These are phyloP conservation scores for Thermomyces lanuginosus DNA, from an alignment of 2,329 filamentous ascomycete genomes.

Conservation along the genomic window DNA sequence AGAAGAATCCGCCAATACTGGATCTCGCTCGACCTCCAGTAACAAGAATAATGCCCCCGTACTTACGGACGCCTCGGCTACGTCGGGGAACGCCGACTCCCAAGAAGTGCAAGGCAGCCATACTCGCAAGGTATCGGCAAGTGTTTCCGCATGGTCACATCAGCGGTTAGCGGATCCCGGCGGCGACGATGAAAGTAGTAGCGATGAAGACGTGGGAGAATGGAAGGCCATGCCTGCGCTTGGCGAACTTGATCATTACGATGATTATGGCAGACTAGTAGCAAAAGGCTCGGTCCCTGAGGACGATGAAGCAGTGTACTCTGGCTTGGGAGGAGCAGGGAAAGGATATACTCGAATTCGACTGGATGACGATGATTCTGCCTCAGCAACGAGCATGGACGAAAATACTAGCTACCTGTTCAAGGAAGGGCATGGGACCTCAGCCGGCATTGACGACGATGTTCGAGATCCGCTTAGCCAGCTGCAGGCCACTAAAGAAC, in stretches of 20 bases:
- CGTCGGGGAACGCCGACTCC: slow-evolving; percentile 5
- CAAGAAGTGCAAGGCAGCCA: slow-evolving; percentile 6
- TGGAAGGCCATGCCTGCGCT: slow-evolving; percentile 95
- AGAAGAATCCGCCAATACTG: too few species aligned
- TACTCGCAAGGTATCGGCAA: slow-evolving; percentile 11
- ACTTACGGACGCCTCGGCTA: background rate
- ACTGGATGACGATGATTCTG: slow-evolving; percentile 82
- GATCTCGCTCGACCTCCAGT: too few species aligned
- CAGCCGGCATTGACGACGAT: slow-evolving; percentile 51
- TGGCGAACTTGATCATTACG: slow-evolving; percentile 85
- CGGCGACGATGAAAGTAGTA: slow-evolving; percentile 33
- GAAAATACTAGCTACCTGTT: slow-evolving; percentile 95
- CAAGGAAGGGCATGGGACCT: slow-evolving; percentile 52
- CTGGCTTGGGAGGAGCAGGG: slow-evolving; percentile 68
- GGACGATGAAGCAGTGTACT: slow-evolving; percentile 57
- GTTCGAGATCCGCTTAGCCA: slow-evolving; percentile 73
- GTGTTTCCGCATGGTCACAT: slow-evolving; percentile 76
- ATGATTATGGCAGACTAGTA: slow-evolving; percentile 77
- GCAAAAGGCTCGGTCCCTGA: slow-evolving; percentile 60
- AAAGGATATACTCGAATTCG: slow-evolving; percentile 94
- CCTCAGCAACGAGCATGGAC: slow-evolving; percentile 90
- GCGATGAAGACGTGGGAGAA: slow-evolving; percentile 51
- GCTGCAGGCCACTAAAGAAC: slow-evolving; percentile 87
- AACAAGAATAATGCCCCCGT: background rate
- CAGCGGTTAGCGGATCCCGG: slow-evolving; percentile 50